Evolutionary conservation across 75 land plant genomes (phyloP).

Genomic region (Cryptomeria japonica): DNA sequence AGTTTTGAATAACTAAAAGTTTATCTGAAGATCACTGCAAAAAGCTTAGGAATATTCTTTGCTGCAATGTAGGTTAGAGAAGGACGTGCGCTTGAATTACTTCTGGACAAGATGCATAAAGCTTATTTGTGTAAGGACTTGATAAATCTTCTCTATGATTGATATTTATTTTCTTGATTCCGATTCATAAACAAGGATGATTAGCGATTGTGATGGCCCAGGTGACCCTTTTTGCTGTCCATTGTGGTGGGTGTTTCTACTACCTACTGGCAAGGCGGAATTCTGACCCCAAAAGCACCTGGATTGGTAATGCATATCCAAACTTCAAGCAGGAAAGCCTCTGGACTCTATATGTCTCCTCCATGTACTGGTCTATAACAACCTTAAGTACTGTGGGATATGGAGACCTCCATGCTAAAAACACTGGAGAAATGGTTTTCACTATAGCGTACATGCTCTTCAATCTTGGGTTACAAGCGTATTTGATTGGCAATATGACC

Average conservation of each 20-base stretch:
- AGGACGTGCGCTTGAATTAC: constrained; percentile 67
- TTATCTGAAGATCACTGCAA: background rate
- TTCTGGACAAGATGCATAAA: constrained; percentile 61
- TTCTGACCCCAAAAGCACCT: constrained; percentile 20
- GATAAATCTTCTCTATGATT: background rate
- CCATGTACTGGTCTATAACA: background rate
- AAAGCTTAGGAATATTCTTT: background rate
- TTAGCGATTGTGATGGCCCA: constrained; percentile 1
- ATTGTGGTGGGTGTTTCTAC: constrained; percentile 41
- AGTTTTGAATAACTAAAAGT: background rate
- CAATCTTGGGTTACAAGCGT: constrained; percentile 79
- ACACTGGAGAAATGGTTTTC: constrained; percentile 43
- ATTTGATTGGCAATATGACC: constrained; percentile 83
- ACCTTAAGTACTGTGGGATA: background rate
- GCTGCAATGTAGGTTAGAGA: constrained; percentile 52
- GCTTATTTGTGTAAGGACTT: constrained; percentile 50
- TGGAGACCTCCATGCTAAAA: constrained; percentile 9
- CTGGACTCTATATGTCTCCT: background rate
- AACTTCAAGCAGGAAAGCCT: background rate
- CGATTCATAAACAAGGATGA: background rate
- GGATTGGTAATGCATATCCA: constrained; percentile 29
- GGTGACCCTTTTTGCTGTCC: constrained; percentile 45
- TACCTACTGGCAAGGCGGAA: constrained; percentile 24
- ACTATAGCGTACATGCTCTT: constrained; percentile 60
- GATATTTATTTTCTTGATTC: background rate